Evolutionary conservation across 2,329 filamentous ascomycete species (phyloP), one percentile per base, ranked within the genome.

Genomic region (Arthrobotrys pseudoclavata): DNA sequence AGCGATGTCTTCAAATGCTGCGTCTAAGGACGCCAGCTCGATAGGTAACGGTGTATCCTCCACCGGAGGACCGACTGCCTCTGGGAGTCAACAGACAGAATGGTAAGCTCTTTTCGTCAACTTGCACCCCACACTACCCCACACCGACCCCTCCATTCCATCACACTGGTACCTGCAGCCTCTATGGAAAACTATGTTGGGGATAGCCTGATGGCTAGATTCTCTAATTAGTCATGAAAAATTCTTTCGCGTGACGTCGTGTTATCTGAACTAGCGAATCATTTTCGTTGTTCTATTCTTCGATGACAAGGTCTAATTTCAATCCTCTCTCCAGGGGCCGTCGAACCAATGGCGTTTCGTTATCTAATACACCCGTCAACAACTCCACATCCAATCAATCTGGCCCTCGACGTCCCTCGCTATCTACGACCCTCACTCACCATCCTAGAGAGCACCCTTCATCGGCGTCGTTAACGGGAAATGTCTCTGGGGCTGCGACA

Each of bases 391-490:
- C 72, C 60, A 76, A 70, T 55, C 72, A 76, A 55, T 76, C 72
- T 34, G 75, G 75, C 13, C 81, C 78, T 55, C 80, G 80, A 53
- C 81, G 79, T 37, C 81, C 80, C 53, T 82, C 80, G 79, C 81
- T 80, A 64, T 84, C 80, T 79, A 82, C 81, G 62, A 82, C 81
- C 22, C 79, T 82, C 52, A 80, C 81, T 50, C 81, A 82, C 45
- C 78, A 79, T 71, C 79, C 78, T 60, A 78, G 75, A 50, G 79
- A 80, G 67, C 74, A 80, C 67, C 61, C 67, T 57, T 72, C 75
- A 60, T 71, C 75, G 22, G 53, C 68, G 20, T 53, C 66, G 18
- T 45, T 62, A 29, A 3, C 50, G 7, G 34, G 42, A 12, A 42
- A 20, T 29, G 68, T 40, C n/a, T 70, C 74, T 45, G 71, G 80